Base-by-base conservation (phyloP, 129 eudicot species). In the Arctium minus region DNA sequence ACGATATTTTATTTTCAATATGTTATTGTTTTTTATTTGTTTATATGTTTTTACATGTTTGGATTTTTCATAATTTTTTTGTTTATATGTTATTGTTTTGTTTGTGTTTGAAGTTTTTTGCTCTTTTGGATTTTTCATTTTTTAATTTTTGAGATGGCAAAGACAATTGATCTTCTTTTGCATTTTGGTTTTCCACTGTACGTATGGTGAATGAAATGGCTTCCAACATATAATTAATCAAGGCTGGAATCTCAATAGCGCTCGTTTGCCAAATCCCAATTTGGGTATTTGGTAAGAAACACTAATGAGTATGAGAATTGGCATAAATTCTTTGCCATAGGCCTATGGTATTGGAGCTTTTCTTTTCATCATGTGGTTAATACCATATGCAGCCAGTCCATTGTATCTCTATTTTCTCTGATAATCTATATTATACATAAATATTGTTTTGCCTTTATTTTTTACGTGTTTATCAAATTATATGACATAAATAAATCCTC, bases 191-290 rank as follows among this genome's bases (percentile, higher is more conserved):
- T 67, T 29, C 78, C 74, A 71, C 70, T 36, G 60, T 82, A 42
- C 73, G 42, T 11, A 82, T 70, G 82, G 29, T 86, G 86, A 85
- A 83, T 79, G 89, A 84, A 85, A 81, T 87, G 85, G 32, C 15
- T 79, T 85, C 91, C 89, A 72, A 53, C 1, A 5, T 1, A 73
- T 3, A 53, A 56, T 9, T 83, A 86, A 92, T 88, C 94, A 90
- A 92, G 94, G 94, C 94, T 92, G 92, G 91, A 90, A 88, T 92
- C 97, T 92, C 91, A 68, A 50, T 78, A 85, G 39, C 82, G 91
- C 92, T 92, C 86, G 82, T 87, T 79, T 44, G 65, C 89, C 53
- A 70, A 73, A 27, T n/a, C 69, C 82, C 44, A 40, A 13, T 29
- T 79, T 80, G 87, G 94, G 83, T 76, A 18, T 87, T 88, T 81